These are phyloP conservation scores for Parietaria judaica DNA, from an alignment of 306 rosid species.

Conservation along the genomic window DNA sequence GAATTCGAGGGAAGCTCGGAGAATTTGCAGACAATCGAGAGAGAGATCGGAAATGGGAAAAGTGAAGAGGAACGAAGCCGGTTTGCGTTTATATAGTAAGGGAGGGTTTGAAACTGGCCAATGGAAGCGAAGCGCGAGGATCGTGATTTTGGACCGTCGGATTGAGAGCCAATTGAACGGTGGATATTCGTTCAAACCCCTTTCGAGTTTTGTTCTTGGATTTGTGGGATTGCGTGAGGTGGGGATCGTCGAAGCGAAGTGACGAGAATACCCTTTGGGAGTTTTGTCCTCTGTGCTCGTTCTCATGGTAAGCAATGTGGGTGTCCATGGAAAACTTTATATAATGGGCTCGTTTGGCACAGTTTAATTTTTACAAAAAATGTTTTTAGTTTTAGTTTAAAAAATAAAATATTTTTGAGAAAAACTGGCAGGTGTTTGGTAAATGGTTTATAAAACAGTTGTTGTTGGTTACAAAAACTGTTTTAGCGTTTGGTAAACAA, in stretches of 20 bases:
- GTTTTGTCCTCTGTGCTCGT: neutral
- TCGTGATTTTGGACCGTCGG: constrained; percentile 16
- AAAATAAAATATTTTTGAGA: too few relatives aligned
- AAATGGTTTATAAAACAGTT: too few relatives aligned
- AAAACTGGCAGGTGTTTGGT: too few relatives aligned
- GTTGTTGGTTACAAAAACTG: too few relatives aligned
- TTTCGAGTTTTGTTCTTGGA: neutral
- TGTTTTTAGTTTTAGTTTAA: too few relatives aligned
- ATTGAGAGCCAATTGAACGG: constrained; percentile 23
- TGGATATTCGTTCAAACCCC: constrained; percentile 13
- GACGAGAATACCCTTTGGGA: constrained; percentile 19
- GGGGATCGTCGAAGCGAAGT: constrained; percentile 8
- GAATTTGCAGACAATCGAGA: neutral
- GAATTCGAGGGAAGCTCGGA: neutral
- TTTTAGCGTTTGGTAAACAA: too few relatives aligned
- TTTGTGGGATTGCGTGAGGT: constrained; percentile 1
- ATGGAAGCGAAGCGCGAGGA: constrained; percentile 38
- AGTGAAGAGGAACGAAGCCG: neutral
- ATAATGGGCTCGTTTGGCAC: too few relatives aligned
- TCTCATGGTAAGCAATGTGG: neutral
- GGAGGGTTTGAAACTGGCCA: constrained; percentile 18
- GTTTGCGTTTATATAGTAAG: constrained; percentile 32
- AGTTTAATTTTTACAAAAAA: too few relatives aligned
- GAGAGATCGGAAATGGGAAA: neutral
- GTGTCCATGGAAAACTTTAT: too few relatives aligned